These are phyloP conservation scores for Babesia ovata DNA, from an alignment of 169 alveolate species.

Conservation along the genomic window DNA sequence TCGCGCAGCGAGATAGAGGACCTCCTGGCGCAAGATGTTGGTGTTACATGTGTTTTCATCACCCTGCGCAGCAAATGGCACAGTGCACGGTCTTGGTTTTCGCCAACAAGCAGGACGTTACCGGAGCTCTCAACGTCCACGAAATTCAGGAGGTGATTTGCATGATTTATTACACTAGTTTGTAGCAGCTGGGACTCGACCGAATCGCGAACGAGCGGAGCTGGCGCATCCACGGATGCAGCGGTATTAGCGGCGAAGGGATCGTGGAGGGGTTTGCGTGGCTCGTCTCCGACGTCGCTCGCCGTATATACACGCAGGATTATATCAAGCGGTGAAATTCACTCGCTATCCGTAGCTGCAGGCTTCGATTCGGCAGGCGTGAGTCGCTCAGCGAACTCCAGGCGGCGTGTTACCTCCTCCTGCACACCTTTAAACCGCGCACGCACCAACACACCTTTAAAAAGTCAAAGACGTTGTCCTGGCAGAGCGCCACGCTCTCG, in stretches of 20 bases:
- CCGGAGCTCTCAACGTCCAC: conserved; percentile 88
- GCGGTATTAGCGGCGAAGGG: conserved; percentile 65
- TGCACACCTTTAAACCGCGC: background rate
- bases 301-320: conserved; percentile 30
- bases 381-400: conserved; percentile 55
- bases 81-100: conserved; percentile 79
- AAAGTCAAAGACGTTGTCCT: conserved; percentile 73
- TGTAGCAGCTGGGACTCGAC: conserved; percentile 46
- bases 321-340: conserved; percentile 9
- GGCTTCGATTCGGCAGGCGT: conserved; percentile 44
- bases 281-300: conserved; percentile 57
- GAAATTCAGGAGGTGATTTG: conserved; percentile 53
- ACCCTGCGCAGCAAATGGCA: conserved; percentile 57
- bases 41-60: conserved; percentile 81
- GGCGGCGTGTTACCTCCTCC: conserved; percentile 51
- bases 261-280: conserved; percentile 46
- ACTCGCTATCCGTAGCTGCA: conserved; percentile 12
- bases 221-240: conserved; percentile 57
- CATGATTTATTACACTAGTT: background rate
- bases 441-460: conserved; percentile 42
- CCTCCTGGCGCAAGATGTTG: conserved; percentile 91
- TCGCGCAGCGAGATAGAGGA: conserved; percentile 93
- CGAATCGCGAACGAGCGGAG: conserved; percentile 48
- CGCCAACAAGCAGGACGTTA: conserved; percentile 96
- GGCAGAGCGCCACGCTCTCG: conserved; percentile 79